Evolutionary conservation across 768 basidiomycete species (phyloP), one percentile per base, ranked within the genome.

Genomic region (Mycena leptocephala): DNA sequence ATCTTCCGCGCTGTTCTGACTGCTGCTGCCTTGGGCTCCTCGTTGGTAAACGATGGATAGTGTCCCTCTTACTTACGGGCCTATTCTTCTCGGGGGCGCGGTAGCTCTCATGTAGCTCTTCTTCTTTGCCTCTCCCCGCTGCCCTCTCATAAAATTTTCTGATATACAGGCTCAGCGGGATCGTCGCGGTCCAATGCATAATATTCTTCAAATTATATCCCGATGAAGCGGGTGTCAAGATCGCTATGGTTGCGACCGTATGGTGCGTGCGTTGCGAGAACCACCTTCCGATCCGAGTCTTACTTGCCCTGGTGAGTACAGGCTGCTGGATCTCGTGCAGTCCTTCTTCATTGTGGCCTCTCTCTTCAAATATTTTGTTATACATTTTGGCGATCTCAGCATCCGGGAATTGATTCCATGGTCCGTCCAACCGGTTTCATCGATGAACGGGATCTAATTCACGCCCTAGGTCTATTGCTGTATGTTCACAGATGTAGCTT

Each of bases 131-230:
- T 48, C 24, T 3, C 43, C 7, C 1, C 22, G 6, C 32, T n/a
- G 28, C 20, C n/a, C 7, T 7, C 32, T 37, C 37, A 30, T 18
- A 20, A 4, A 28, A 16, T 8, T n/a, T 30, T 22, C 1, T n/a
- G 33, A 2, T 10, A 13, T n/a, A 32, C 68, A 83, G 82, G 59
- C 76, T 83, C 35, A 80, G 80, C 51, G 82, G 82, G 39, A 59
- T 81, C 46, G 77, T 81, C 39, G 80, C 77, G 0, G 74, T 80
- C 6, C 82, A 83, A 75, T 81, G 81, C 58, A 72, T 81, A 37
- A 72, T 80, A 56, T 83, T 81, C 64, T 83, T 81, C 79, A 81
- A 78, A 62, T 24, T 81, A 1, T 83, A 81, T 64, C 76, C 80
- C 37, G 76, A 80, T 9, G 82, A 83, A 24, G 63, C 33, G 28